These are phyloP conservation scores for Geosmithia morbida DNA, from an alignment of 2,329 filamentous ascomycete genomes.

Conservation along the genomic window DNA sequence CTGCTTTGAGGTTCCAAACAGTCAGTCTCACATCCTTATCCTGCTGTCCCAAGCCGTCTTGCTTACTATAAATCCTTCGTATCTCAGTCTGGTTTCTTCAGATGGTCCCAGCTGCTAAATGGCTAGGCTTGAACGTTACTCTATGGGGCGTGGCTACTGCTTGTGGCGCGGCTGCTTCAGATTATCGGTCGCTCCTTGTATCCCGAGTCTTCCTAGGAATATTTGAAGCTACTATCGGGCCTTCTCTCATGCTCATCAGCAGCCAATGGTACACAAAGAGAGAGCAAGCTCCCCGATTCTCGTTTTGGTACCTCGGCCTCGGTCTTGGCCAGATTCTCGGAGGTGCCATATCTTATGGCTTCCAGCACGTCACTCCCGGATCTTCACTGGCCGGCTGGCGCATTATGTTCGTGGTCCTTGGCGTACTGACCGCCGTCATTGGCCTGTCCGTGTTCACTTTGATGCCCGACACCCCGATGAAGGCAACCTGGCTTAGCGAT, in stretches of 20 bases:
- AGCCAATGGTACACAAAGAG: slow-evolving; percentile 48
- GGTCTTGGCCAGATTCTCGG: slow-evolving; percentile 48
- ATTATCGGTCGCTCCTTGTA: slow-evolving; percentile 37
- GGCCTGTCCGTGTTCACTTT: slow-evolving; percentile 16
- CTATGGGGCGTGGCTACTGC: slow-evolving; percentile 44
- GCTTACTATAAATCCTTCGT: not conserved
- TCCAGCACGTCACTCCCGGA: slow-evolving; percentile 37
- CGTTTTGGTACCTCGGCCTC: slow-evolving; percentile 46
- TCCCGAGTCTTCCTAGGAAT: slow-evolving; percentile 44
- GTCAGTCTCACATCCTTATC: slow-evolving; percentile 15
- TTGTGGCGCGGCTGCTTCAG: slow-evolving; percentile 35
- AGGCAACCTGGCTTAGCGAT: slow-evolving; percentile 27
- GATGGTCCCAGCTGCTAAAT: slow-evolving; percentile 44
- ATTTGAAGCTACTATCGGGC: slow-evolving; percentile 45
- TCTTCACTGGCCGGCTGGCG: slow-evolving; percentile 49
- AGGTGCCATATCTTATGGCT: slow-evolving; percentile 47
- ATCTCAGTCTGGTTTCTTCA: slow-evolving; percentile 40
- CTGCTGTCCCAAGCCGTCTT: not conserved
- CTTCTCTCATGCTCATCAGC: slow-evolving; percentile 45
- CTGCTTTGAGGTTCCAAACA: slow-evolving; percentile 44
- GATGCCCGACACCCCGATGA: slow-evolving; percentile 28
- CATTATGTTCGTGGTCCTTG: slow-evolving; percentile 57
- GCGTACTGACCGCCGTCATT: slow-evolving; percentile 24
- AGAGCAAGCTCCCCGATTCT: slow-evolving; percentile 44
- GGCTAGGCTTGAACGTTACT: slow-evolving; percentile 41